Evolutionary conservation across 345 rosid species (phyloP), one percentile per base, ranked within the genome.

Genomic region (Dipteronia sinensis): DNA sequence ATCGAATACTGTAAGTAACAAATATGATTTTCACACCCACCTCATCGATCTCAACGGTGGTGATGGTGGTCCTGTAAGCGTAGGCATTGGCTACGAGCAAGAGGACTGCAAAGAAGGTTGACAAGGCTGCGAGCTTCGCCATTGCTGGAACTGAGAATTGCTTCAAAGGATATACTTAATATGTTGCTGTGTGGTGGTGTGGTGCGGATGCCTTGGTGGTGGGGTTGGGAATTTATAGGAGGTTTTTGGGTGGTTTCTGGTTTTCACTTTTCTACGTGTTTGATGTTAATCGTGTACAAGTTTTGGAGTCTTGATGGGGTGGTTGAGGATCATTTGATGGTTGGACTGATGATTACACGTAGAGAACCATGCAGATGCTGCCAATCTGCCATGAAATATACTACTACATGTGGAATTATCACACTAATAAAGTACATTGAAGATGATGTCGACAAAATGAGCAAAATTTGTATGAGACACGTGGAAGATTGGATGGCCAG

Each of bases 1-100:
- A 42, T 42, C 10, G 10, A 42, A 42, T 7, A 27, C 27, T 0
- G 27, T 27, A 27, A 27, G 27, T 27, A 27, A 27, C 27, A 27
- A 2, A n/a, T 56, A 56, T 4, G 62, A 56, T 4, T 2, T 16
- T 56, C n/a, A 4, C 5, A 56, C 27, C 2, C 6, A 19, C 51
- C 27, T 67, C 71, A 19, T 40, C 12, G 7, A 69, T 69, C 27
- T 46, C 72, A 5, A 69, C 38, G 23, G 69, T 66, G 53, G 75
- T 72, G 25, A 17, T 6, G 51, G 29, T 58, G 53, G 53, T 20
- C 23, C 70, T 4, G 27, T 17, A 10, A 34, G 70, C 70, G 22
- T 7, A 19, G 23, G 70, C 51, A 10, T 40, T 40, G 51, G 27
- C 31, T 42, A n/a, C 25, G 49, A 67, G 71, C 53, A 42, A 67